A percentile compares a stretch with the other conserved stretches of the same genome.
Evolutionary conservation across 2,329 filamentous ascomycete genomes (phyloP).

Genomic region (Pestalotiopsis sp.): DNA sequence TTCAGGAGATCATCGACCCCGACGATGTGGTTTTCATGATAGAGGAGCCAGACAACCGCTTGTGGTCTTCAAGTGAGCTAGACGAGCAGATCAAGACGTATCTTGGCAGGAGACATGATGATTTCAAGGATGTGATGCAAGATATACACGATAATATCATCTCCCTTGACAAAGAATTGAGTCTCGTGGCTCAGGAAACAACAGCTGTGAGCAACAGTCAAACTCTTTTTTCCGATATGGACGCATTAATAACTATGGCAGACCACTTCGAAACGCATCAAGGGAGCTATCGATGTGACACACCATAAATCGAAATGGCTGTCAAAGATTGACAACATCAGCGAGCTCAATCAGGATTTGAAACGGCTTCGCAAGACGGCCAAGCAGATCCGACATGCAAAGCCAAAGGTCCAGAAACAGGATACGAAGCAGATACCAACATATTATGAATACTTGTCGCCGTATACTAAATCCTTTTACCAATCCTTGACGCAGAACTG

Average conservation of each 20-base stretch:
- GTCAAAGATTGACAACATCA: not conserved
- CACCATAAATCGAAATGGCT: not conserved
- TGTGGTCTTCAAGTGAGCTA: not conserved
- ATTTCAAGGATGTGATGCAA: slow-evolving; percentile 11
- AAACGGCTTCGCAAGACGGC: not conserved
- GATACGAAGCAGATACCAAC: not conserved
- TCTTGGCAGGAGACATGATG: slow-evolving; percentile 15
- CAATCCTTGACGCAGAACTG: not conserved
- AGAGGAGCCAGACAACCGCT: slow-evolving; percentile 8
- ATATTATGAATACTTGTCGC: not conserved
- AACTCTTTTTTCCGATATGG: not conserved
- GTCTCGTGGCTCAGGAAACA: not conserved
- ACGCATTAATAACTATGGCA: not conserved
- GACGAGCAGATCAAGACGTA: slow-evolving; percentile 15
- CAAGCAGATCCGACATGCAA: not conserved
- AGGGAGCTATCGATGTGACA: not conserved
- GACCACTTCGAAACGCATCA: not conserved
- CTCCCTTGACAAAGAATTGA: not conserved
- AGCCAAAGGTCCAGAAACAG: not conserved
- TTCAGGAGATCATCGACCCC: slow-evolving; percentile 13
- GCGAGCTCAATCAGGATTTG: not conserved
- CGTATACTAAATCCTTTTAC: not conserved
- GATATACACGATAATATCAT: slow-evolving; percentile 13
- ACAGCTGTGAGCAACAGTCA: not conserved
- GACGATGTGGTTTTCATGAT: slow-evolving; percentile 13